Evolutionary conservation across 192 early-diverging fungal genomes (phyloP).

Genomic region (Umbelopsis sp.): DNA sequence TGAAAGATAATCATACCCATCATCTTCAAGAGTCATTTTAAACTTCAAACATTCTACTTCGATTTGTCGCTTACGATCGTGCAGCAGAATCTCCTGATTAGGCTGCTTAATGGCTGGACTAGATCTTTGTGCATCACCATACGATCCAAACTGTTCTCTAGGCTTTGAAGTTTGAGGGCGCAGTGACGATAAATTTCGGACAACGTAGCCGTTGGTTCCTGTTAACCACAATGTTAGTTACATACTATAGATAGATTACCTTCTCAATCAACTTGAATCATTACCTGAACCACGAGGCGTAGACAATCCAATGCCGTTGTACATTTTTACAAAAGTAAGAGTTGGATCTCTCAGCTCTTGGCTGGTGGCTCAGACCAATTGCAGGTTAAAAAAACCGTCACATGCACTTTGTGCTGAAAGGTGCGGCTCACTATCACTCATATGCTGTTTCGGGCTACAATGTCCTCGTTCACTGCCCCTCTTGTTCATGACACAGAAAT

Average conservation of each 20-base stretch:
- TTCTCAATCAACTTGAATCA: too few relatives aligned
- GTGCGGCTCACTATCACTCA: too few relatives aligned
- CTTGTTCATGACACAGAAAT: conserved; percentile 54
- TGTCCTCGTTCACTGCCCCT: conserved; percentile 14
- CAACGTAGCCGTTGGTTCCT: conserved; percentile 95
- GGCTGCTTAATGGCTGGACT: conserved; percentile 50
- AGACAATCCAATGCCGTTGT: conserved; percentile 80
- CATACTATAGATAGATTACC: too few relatives aligned
- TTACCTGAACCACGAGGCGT: conserved; percentile 77
- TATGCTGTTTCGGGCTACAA: not conserved
- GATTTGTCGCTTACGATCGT: conserved; percentile 85
- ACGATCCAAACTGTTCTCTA: conserved; percentile 40
- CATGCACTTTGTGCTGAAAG: too few relatives aligned
- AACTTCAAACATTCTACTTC: conserved; percentile 86
- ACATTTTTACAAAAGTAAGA: conserved; percentile 43
- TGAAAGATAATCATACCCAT: conserved; percentile 48
- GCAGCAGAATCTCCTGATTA: conserved; percentile 79
- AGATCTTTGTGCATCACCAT: conserved; percentile 20
- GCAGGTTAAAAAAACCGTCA: too few relatives aligned
- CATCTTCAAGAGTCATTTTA: conserved; percentile 77
- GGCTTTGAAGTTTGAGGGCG: conserved; percentile 35
- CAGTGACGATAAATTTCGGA: conserved; percentile 82
- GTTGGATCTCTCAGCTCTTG: not conserved
- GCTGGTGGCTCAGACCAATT: not conserved
- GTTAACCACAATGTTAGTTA: too few relatives aligned